Evolutionary conservation across 1,284 basidiomycete genomes (phyloP).

Genomic region (Rhodotorula sp.): DNA sequence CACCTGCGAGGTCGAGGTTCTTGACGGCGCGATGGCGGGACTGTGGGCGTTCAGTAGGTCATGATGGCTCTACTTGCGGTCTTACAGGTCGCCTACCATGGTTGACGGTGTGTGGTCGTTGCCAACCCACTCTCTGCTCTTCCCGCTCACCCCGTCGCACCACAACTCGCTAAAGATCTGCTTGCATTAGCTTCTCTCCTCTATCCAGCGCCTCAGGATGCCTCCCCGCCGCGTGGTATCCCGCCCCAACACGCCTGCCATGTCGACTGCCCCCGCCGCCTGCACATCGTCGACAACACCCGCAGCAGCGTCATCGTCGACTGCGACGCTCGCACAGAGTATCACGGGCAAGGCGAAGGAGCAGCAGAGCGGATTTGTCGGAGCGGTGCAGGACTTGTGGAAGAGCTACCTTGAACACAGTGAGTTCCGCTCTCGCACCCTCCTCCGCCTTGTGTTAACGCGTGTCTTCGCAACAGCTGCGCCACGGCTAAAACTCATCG

Average conservation of each 20-base stretch:
- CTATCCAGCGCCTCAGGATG: too few relatives aligned
- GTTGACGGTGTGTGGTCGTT: not conserved
- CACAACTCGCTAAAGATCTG: too few relatives aligned
- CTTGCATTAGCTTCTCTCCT: too few relatives aligned
- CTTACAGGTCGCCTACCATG: not conserved
- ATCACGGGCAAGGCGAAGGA: not conserved
- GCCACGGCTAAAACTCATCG: conserved; percentile 84
- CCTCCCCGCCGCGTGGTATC: conserved; percentile 26
- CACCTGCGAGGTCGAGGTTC: conserved; percentile 83
- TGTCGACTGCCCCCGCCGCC: not conserved
- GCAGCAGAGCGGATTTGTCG: not conserved
- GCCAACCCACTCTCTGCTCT: not conserved
- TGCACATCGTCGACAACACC: not conserved
- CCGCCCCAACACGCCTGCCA: not conserved
- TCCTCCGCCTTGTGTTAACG: not conserved
- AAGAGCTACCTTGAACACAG: conserved; percentile 23
- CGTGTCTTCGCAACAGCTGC: conserved; percentile 44
- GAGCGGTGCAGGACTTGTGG: conserved; percentile 15
- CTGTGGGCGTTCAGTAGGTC: not conserved
- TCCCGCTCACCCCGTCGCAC: not conserved
- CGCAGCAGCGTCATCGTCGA: not conserved
- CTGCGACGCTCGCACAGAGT: not conserved
- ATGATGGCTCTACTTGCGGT: not conserved
- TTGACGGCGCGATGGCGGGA: conserved; percentile 74
- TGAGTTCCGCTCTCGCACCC: not conserved